Base-by-base conservation (phyloP, 208 protist species). In the Eutreptiella sp. region DNA sequence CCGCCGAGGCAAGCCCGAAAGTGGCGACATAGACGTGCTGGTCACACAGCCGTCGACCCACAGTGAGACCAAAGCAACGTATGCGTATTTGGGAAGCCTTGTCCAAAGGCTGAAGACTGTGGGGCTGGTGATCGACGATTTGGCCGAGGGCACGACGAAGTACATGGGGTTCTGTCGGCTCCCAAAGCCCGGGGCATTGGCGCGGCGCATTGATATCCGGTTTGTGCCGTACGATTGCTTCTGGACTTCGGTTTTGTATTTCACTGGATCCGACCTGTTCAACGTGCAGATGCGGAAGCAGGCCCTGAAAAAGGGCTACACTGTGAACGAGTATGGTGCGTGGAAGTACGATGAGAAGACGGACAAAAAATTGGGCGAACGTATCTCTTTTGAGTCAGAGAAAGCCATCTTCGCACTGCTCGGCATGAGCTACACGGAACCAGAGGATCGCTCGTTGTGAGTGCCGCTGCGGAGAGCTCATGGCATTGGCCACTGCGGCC, bases 231-330 rank as follows among this genome's bases (percentile, higher is more conserved):
- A 58, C 34, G 66, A 72, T 24, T 72, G 75, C 59, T 91, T 83
- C 53, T 79, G 86, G 9, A 84, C 81, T 0, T 85, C 88, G 38
- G 54, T 92, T 47, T 66, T 89, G 14, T 94, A 94, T 76, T 94
- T 94, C 74, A 94, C 88, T 1, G 88, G 88, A n/a, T 89, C 81
- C 61, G 88, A 90, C 41, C 81, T 87, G 68, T 92, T 94, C 60
- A 94, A 94, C 61, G 83, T 89, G 1, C 58, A 79, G 14, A 89
- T 93, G 84, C 84, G 88, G 16, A 72, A 72, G 16, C 70, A 87
- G 66, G 87, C 87, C 9, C 80, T 88, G 41, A 85, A 85, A 60
- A 66, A 74, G 48, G 57, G 77, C 19, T 89, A 74, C 43, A 57
- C 87, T 1, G 68, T 93, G 28, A 89, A 88, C 54, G 83, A 93